Evolutionary conservation across 2,329 filamentous ascomycete genomes (phyloP).

Genomic region (Penicillium psychrosexuale): DNA sequence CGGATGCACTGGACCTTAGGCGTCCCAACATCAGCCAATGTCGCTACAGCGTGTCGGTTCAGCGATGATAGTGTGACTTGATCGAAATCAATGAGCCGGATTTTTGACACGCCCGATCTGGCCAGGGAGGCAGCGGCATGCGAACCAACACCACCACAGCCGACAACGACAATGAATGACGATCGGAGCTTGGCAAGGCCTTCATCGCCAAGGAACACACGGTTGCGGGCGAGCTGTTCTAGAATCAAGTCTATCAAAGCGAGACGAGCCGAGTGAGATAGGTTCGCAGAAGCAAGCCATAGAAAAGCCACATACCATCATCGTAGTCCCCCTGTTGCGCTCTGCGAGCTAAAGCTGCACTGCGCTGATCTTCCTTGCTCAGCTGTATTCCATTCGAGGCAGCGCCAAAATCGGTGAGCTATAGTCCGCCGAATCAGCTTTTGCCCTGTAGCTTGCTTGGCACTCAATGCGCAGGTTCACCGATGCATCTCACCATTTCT

Average conservation of each 20-base stretch:
- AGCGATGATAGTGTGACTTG: conserved; percentile 93
- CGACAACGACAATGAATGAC: conserved; percentile 84
- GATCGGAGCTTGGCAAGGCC: conserved; percentile 76
- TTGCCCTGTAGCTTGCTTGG: not conserved
- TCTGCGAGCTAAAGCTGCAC: conserved; percentile 56
- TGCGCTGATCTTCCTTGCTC: conserved; percentile 56
- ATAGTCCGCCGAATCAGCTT: conserved; percentile 39
- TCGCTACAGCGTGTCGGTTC: conserved; percentile 94
- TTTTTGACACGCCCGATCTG: conserved; percentile 80
- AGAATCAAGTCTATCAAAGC: conserved; percentile 70
- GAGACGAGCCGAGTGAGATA: conserved; percentile 2
- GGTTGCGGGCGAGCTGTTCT: conserved; percentile 89
- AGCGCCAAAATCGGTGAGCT: conserved; percentile 52
- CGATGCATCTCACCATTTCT: conserved; percentile 42
- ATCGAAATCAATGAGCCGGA: conserved; percentile 93
- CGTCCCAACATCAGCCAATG: conserved; percentile 86
- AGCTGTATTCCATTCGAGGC: conserved; percentile 31
- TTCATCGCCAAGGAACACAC: conserved; percentile 80
- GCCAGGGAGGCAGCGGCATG: conserved; percentile 84
- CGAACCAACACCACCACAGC: conserved; percentile 90
- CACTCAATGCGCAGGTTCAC: not conserved
- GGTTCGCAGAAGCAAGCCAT: not conserved
- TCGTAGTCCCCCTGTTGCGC: conserved; percentile 64
- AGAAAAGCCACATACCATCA: conserved; percentile 46
- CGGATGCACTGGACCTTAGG: conserved; percentile 86